Base-by-base conservation (phyloP, 2,329 filamentous ascomycete species). In the Tolypocladium album region DNA sequence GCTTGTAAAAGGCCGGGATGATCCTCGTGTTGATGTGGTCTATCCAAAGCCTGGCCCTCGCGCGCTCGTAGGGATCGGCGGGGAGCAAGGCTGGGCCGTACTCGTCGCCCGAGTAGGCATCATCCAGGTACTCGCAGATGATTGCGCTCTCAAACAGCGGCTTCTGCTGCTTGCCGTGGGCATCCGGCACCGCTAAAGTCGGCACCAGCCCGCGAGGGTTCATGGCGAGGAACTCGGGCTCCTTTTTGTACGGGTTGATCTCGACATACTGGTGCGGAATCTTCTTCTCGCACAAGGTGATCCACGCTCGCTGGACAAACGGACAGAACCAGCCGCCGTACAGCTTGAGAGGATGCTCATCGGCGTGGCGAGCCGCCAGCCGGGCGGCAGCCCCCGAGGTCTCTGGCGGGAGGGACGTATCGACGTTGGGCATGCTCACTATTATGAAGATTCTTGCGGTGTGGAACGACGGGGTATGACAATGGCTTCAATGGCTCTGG, bases 231-330 rank as follows among this genome's bases (percentile, higher is more conserved):
- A 92, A 86, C 1, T 82, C 84, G 4, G 82, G 73, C 0, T 83
- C 84, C 68, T 92, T 92, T 71, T 86, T 77, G 76, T 92, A 92
- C 0, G 89, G 89, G 71, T 92, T 91, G 61, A 91, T 86, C 76
- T 90, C 87, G 64, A 89, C 78, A 70, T 90, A 90, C 74, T 92
- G 85, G 70, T 92, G 87, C 20, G 83, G 82, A 38, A 91, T 87
- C 2, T 78, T 74, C 71, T 92, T 92, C 70, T 92, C 88, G 67
- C 86, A 81, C 13, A 92, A 79, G 1, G 86, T 82, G 62, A 90
- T 85, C 86, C 88, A 91, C 17, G 81, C 79, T 22, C 88, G 81
- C 74, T 92, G 88, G 5, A 90, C 82, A 64, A 84, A 85, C 17
- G 82, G 82, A 65, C 82, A 93, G 78, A 90, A 91, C 88, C 88